Evolutionary conservation across 306 rosid genomes (phyloP).

Genomic region (Glycine latifolia): DNA sequence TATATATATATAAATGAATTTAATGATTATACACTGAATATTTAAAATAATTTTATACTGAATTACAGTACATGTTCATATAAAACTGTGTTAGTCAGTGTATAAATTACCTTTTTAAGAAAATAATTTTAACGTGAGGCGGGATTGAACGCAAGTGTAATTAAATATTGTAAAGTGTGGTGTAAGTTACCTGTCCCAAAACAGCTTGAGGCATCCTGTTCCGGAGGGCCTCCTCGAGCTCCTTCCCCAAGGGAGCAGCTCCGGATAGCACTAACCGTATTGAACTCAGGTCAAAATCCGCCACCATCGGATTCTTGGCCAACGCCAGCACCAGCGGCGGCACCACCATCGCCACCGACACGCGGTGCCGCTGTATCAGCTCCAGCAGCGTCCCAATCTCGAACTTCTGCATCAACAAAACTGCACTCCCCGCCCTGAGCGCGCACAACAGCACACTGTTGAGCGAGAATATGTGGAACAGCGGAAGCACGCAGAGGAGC

Average conservation of each 20-base stretch:
- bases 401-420: slow-evolving; percentile 77
- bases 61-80: no score
- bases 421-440: slow-evolving; percentile 71
- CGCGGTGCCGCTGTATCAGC: slow-evolving; percentile 60
- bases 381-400: slow-evolving; percentile 72
- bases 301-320: slow-evolving; percentile 77
- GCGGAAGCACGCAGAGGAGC: slow-evolving; percentile 78
- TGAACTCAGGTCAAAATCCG: slow-evolving; percentile 70
- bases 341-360: slow-evolving; percentile 83
- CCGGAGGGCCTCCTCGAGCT: slow-evolving; percentile 73
- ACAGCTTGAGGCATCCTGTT: slow-evolving; percentile 72
- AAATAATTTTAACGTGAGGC: no score
- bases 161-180: no score
- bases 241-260: slow-evolving; percentile 93
- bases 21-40: no score
- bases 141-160: no score
- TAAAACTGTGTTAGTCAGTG: no score
- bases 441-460: slow-evolving; percentile 72
- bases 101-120: no score
- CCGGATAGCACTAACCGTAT: slow-evolving; percentile 74
- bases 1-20: no score
- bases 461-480: slow-evolving; percentile 83
- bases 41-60: no score
- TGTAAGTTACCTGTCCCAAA: slow-evolving; percentile 70
- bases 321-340: slow-evolving; percentile 86